These are phyloP conservation scores for Quaeritorhiza haematococci DNA, from an alignment of 371 early-diverging fungal genomes.

Conservation along the genomic window DNA sequence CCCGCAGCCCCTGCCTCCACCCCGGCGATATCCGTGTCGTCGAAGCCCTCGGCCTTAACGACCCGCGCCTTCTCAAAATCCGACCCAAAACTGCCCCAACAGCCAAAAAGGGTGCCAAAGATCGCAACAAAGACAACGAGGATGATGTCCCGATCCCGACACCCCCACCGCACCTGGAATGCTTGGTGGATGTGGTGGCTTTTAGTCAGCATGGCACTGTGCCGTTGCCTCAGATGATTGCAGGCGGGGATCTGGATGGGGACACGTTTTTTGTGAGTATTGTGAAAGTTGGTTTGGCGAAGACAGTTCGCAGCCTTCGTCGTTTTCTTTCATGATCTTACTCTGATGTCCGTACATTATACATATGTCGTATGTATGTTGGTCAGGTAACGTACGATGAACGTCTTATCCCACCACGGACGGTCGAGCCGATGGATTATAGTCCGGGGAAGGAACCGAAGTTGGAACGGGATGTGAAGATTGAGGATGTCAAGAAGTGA, in stretches of 20 bases:
- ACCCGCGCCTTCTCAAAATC: no score
- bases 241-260: conserved; percentile 84
- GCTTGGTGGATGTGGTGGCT: conserved; percentile 68
- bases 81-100: no score
- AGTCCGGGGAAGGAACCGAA: conserved; percentile 20
- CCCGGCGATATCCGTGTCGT: conserved; percentile 79
- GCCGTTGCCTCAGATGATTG: conserved; percentile 71
- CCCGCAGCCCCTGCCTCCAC: conserved; percentile 73
- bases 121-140: neutral
- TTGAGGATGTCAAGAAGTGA: neutral
- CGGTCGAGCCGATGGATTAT: conserved; percentile 59
- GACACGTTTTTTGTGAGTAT: conserved; percentile 56
- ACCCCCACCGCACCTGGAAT: conserved; percentile 31
- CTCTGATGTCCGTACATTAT: no score
- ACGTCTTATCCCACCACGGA: conserved; percentile 46
- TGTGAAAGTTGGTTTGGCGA: neutral
- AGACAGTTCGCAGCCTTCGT: no score
- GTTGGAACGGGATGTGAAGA: neutral
- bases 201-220: conserved; percentile 71
- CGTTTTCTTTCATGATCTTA: no score
- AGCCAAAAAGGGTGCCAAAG: no score
- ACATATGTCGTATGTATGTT: conserved; percentile 22
- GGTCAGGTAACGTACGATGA: conserved; percentile 61
- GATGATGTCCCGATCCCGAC: no score
- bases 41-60: conserved; percentile 55